Evolutionary conservation across 768 basidiomycete species (phyloP).

Genomic region (Sarcomyxa edulis): DNA sequence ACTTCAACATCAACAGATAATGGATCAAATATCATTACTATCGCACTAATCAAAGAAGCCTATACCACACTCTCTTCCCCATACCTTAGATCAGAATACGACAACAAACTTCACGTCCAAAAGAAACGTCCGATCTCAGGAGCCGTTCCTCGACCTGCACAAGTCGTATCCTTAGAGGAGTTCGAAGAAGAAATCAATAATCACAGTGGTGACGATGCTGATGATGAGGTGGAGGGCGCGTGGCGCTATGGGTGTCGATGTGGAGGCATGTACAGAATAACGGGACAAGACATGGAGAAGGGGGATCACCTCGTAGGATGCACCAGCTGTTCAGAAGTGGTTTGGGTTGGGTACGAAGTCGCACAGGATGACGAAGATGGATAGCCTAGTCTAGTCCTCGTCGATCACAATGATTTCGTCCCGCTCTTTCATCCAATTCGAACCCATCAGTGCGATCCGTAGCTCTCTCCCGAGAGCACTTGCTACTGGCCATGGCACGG

Average conservation of each 20-base stretch:
- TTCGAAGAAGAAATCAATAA: conserved; percentile 47
- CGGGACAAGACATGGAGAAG: conserved; percentile 53
- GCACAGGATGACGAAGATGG: conserved; percentile 24
- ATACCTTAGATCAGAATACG: conserved; percentile 45
- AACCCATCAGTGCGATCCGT: conserved; percentile 41
- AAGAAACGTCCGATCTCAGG: background rate
- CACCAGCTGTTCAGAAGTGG: conserved; percentile 70
- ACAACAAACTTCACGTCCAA: conserved; percentile 20
- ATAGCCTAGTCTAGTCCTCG: conserved; percentile 6
- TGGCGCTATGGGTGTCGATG: conserved; percentile 73
- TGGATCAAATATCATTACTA: conserved; percentile 28
- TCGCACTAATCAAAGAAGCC: conserved; percentile 62
- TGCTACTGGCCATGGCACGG: conserved; percentile 64
- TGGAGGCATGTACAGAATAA: conserved; percentile 60
- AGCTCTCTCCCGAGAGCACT: conserved; percentile 64
- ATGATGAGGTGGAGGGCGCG: conserved; percentile 22
- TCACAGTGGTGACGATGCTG: background rate
- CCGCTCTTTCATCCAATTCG: conserved; percentile 37
- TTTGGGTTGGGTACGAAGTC: conserved; percentile 83
- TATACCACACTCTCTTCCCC: conserved; percentile 55
- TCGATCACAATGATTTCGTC: conserved; percentile 32
- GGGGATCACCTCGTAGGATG: conserved; percentile 74
- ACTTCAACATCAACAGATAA: background rate
- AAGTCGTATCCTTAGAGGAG: conserved; percentile 74
- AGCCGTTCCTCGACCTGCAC: conserved; percentile 60